Evolutionary conservation across 345 rosid genomes (phyloP), one percentile per base, ranked within the genome.

Genomic region (Angophora floribunda): DNA sequence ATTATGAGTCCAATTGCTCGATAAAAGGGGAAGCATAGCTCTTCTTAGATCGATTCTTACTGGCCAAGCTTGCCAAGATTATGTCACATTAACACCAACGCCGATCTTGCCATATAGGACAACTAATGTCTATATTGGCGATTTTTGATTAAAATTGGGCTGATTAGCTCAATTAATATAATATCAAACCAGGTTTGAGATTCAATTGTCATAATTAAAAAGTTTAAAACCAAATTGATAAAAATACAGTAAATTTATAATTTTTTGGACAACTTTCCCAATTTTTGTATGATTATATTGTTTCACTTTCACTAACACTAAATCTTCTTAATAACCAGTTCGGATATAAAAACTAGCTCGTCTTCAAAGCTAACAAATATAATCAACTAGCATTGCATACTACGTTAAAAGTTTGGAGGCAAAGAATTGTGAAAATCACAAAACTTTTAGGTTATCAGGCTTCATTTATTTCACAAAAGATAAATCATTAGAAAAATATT

Each of bases 141-240:
- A 36, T 36, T 36, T 36, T 36, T 36, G 41, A 36, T 36, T 36
- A 36, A 36, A 36, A 36, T 36, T 36, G 41, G 41, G 41, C 3
- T 36, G 4, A 36, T 36, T 36, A 36, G 41, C 41, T 36, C 41
- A 36, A 36, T 36, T 36, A 36, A 36, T 36, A 36, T 36, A 36
- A 36, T 36, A 36, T 36, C 3, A 36, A 36, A 36, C 2, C 2
- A 19, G 0, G 1, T 55, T 55, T 55, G 21, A 21, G 7, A 53
- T 53, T 53, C 19, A 55, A 55, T 9, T 36, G 41, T 36, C 41
- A 36, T 36, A 36, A 36, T 36, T 36, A 53, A 53, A 21, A 21
- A 0, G 1, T 53, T 53, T 53, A 21, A 1, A 10, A 55, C 13
- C 8, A 8, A 55, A 55, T 55, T 55, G 9, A 0, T 0, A 0